Conservation (phyloP, 257 asterid genomes). For the Capsicum baccatum region DNA sequence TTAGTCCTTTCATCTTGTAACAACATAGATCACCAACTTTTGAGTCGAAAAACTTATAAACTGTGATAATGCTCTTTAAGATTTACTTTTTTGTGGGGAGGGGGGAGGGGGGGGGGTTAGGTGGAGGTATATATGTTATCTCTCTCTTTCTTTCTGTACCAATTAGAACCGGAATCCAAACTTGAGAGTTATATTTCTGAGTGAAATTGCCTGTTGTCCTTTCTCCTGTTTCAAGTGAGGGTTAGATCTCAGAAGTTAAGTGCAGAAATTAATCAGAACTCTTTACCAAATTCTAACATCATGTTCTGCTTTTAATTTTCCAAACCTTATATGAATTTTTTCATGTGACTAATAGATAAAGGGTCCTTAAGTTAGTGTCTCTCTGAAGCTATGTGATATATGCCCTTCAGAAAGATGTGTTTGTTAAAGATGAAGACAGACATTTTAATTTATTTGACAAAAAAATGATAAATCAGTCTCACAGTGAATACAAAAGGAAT, state of each 20-base stretch:
- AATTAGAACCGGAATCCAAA: neutral
- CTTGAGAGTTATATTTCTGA: slow-evolving; percentile 3
- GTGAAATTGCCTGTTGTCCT: neutral
- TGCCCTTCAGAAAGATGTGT: neutral
- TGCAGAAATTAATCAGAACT: slow-evolving; percentile 11
- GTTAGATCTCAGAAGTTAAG: slow-evolving; percentile 12
- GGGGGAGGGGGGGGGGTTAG: neutral
- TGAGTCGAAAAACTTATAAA: neutral
- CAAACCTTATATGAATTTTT: neutral
- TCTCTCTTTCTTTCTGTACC: slow-evolving; percentile 7
- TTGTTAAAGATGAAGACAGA: neutral
- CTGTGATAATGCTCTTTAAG: neutral
- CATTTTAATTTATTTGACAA: neutral
- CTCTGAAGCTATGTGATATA: slow-evolving; percentile 13
- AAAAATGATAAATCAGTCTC: neutral
- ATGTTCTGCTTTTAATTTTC: slow-evolving; percentile 18
- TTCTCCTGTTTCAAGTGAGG: slow-evolving; percentile 18
- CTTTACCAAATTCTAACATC: slow-evolving; percentile 21
- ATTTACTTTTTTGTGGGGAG: neutral
- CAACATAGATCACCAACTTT: neutral
- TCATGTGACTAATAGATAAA: slow-evolving; percentile 8
- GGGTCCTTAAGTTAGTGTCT: neutral
- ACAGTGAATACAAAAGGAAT: neutral
- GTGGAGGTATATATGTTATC: neutral
- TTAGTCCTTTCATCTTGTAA: slow-evolving; percentile 10